Evolutionary conservation across 2,329 filamentous ascomycete genomes (phyloP).

Genomic region (Aspergillus sp.): DNA sequence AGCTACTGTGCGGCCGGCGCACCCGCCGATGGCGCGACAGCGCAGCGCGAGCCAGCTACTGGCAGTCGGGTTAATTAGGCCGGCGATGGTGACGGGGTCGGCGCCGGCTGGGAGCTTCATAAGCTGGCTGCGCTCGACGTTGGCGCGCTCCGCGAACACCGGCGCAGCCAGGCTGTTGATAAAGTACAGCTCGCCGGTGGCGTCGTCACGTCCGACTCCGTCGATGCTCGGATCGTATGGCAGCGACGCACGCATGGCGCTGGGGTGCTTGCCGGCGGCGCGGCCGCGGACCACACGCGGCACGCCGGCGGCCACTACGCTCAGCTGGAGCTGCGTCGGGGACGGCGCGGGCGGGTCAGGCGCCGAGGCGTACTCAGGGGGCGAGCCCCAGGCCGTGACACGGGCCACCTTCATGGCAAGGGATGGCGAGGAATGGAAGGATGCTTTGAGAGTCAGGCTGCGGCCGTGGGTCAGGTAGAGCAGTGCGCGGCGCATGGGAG

Average conservation of each 20-base stretch:
- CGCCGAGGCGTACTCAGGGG: neutral
- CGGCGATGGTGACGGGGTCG: neutral
- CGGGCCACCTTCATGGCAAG: constrained; percentile 1
- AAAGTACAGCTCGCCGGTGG: constrained; percentile 1
- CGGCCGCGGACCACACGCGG: neutral
- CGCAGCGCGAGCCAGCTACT: constrained; percentile 5
- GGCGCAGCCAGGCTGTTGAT: neutral
- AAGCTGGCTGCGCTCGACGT: neutral
- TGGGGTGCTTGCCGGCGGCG: neutral
- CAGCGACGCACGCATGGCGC: neutral
- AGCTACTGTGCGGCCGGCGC: constrained; percentile 1
- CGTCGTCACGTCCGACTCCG: neutral
- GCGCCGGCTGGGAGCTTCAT: neutral
- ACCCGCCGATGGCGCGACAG: constrained; percentile 3
- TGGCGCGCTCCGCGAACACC: neutral
- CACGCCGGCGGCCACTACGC: neutral
- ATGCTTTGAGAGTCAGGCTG: no score
- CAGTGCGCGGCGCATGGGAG: no score
- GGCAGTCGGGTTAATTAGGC: neutral
- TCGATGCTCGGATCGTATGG: constrained; percentile 1
- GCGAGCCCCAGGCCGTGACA: neutral
- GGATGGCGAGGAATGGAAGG: no score
- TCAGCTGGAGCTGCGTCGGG: neutral
- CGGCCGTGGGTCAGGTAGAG: no score
- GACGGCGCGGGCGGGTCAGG: neutral